These are phyloP conservation scores for Fusarium sp. DNA, from an alignment of 2,329 filamentous ascomycete species.

Conservation along the genomic window DNA sequence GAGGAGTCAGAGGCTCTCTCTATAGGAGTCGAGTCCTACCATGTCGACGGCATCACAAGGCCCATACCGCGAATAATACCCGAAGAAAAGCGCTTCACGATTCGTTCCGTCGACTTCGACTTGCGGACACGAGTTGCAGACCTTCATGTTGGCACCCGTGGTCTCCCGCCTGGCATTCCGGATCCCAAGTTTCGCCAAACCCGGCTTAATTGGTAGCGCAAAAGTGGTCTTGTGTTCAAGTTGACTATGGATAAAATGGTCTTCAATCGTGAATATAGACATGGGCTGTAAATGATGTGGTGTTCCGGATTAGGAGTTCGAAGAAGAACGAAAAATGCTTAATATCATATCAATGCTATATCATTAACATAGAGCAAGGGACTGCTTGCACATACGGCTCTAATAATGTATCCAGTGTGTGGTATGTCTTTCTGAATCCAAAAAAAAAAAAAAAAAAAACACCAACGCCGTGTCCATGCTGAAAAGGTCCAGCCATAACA, in stretches of 20 bases:
- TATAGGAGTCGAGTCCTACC: conserved; percentile 31
- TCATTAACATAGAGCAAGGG: conserved; percentile 4
- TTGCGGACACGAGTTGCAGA: conserved; percentile 64
- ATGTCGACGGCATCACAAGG: conserved; percentile 15
- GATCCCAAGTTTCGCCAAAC: conserved; percentile 64
- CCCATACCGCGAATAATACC: conserved; percentile 56
- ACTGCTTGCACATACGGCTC: not conserved
- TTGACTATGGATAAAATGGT: not conserved
- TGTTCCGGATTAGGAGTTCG: conserved; percentile 10
- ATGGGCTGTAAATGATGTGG: not conserved
- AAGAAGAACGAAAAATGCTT: not conserved
- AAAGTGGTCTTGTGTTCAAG: not conserved
- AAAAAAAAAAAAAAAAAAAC: not conserved
- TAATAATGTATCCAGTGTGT: conserved; percentile 8
- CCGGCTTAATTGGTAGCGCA: conserved; percentile 62
- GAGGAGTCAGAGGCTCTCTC: conserved; percentile 63
- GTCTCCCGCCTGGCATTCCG: conserved; percentile 60
- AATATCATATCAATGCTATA: conserved; percentile 2
- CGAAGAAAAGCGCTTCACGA: conserved; percentile 68
- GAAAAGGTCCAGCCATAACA: not conserved
- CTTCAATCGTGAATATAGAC: not conserved
- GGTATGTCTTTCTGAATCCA: not conserved
- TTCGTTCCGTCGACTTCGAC: conserved; percentile 69
- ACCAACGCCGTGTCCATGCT: conserved; percentile 1
- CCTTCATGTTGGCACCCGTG: conserved; percentile 67